A percentile compares a stretch with the other conserved stretches of the same genome.
phyloP scores from a whole-genome alignment of 257 asterid species.

The Fraxinus anomala region DNA sequence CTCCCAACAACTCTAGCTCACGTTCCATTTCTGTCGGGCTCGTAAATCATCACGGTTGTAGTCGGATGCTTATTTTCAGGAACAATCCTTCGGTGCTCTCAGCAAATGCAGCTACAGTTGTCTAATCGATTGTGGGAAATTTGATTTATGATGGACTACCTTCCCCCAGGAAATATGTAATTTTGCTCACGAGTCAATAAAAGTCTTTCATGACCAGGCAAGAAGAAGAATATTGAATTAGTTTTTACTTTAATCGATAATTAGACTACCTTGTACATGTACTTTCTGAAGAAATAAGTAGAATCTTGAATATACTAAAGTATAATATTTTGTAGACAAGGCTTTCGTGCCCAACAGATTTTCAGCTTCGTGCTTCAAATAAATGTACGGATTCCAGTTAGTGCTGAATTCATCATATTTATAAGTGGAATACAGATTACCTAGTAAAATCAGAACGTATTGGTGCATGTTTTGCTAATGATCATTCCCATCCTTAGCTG shows the following conservation, averaged over 20 bases:
- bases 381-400: too few relatives aligned
- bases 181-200: not conserved
- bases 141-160: not conserved
- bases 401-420: too few relatives aligned
- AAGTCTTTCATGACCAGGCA: not conserved
- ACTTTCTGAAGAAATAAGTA: not conserved
- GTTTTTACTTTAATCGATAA: not conserved
- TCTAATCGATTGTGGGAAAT: not conserved
- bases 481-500: too few relatives aligned
- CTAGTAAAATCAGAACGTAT: too few relatives aligned
- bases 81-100: not conserved
- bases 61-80: not conserved
- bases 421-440: too few relatives aligned
- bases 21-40: conserved; percentile 70
- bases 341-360: too few relatives aligned
- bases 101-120: not conserved
- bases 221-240: not conserved
- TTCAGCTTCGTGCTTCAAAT: too few relatives aligned
- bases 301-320: not conserved
- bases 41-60: conserved; percentile 30
- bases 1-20: conserved; percentile 77
- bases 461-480: too few relatives aligned
- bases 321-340: too few relatives aligned
- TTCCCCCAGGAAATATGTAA: too few relatives aligned
- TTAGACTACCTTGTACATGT: not conserved